These are phyloP conservation scores for Phtheirospermum japonicum DNA, from an alignment of 257 asterid species.

Conservation along the genomic window DNA sequence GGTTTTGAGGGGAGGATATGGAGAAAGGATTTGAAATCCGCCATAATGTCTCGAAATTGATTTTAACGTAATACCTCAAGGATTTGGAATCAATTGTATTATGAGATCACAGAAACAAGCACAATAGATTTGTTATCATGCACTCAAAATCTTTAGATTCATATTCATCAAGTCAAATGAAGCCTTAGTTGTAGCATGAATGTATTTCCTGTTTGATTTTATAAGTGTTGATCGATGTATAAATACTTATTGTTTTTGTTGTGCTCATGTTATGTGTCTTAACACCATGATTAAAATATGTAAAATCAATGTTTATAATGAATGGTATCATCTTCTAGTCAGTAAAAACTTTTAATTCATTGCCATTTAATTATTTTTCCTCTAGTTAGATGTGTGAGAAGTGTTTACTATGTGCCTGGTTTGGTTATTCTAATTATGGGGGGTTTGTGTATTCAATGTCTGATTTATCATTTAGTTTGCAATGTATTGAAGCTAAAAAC, in stretches of 20 bases:
- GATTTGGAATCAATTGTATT: too few relatives aligned
- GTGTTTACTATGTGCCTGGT: constrained; percentile 15
- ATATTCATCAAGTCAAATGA: neutral
- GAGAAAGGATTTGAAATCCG: neutral
- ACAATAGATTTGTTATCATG: too few relatives aligned
- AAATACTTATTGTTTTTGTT: neutral
- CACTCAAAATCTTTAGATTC: neutral
- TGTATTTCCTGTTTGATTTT: constrained; percentile 2
- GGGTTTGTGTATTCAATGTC: constrained; percentile 6
- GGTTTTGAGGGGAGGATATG: neutral
- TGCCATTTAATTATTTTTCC: constrained; percentile 13
- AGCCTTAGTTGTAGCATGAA: neutral
- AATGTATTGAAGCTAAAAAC: constrained; percentile 5
- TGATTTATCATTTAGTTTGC: neutral
- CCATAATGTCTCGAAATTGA: neutral
- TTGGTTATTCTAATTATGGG: constrained; percentile 15
- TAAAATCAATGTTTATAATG: constrained; percentile 4
- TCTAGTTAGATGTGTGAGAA: constrained; percentile 8
- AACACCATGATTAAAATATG: constrained; percentile 1
- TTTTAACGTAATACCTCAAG: neutral
- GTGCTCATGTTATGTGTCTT: neutral
- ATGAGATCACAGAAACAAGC: too few relatives aligned
- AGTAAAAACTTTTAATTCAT: constrained; percentile 1
- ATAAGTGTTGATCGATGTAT: neutral
- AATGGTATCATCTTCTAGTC: neutral